These are phyloP conservation scores for Postia placenta DNA, from an alignment of 768 basidiomycete species.

Conservation along the genomic window DNA sequence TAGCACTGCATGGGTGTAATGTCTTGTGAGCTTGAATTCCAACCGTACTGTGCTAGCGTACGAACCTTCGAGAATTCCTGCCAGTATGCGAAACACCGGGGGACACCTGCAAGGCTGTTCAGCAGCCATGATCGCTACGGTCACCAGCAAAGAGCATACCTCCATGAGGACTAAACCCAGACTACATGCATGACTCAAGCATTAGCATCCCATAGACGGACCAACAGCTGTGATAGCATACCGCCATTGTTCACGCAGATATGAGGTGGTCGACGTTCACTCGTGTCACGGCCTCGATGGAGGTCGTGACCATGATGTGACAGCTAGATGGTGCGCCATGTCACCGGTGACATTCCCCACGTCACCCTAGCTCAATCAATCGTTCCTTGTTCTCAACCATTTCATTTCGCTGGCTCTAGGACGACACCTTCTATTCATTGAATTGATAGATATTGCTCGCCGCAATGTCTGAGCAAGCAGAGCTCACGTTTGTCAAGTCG, in stretches of 20 bases:
- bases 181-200: conserved; percentile 30
- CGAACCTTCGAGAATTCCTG: conserved; percentile 77
- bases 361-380: no score
- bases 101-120: conserved; percentile 54
- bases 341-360: conserved; percentile 7
- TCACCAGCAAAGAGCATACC: no score
- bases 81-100: conserved; percentile 89
- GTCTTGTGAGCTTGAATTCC: no score
- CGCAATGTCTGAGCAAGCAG: conserved; percentile 49
- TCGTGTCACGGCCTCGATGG: not conserved
- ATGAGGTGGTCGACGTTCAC: not conserved
- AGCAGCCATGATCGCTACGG: no score
- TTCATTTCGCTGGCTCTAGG: no score
- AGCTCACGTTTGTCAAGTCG: conserved; percentile 58
- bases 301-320: not conserved
- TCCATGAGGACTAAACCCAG: conserved; percentile 40
- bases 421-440: no score
- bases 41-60: no score
- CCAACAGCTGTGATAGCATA: conserved; percentile 18
- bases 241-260: conserved; percentile 30
- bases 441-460: no score
- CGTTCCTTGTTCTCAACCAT: no score
- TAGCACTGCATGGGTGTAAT: conserved; percentile 82
- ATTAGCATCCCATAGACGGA: not conserved
- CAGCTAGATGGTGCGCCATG: not conserved